Base-by-base conservation (phyloP, 768 basidiomycete species). In the Hygrophoropsis aurantiaca region DNA sequence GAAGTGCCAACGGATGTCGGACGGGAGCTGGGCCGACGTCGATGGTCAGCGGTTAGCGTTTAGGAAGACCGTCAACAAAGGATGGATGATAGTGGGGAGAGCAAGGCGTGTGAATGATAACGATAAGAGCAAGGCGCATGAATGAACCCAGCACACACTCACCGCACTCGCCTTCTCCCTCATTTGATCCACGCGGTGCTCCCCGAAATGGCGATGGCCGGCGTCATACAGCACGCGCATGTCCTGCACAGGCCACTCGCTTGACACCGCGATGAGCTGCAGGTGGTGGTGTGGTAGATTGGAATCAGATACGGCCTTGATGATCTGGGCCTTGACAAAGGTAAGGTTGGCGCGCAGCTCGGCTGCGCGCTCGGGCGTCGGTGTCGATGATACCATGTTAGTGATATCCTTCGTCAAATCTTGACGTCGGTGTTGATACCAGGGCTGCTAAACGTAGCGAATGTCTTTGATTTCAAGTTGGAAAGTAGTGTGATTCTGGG, bases 121-220 rank as follows among this genome's bases (percentile, higher is more conserved):
- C n/a, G n/a, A n/a, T n/a, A n/a, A n/a, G n/a, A n/a, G n/a, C n/a
- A n/a, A n/a, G n/a, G n/a, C n/a, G n/a, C n/a, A n/a, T n/a, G n/a
- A n/a, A n/a, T n/a, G n/a, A n/a, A n/a, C n/a, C n/a, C n/a, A n/a
- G n/a, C n/a, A n/a, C n/a, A n/a, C n/a, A 68, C 79, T 52, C 62
- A 89, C 88, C 58, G 77, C 71, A 48, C 70, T 71, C 0, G 93
- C 90, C 62, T 97, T 97, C 25, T 91, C 92, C 32, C 83, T 85
- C 51, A 98, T 67, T 58, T 98, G 94, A 55, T 94, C 87, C 10
- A 93, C 92, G 60, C 97, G 98, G 65, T 99, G 98, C 72, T 99
- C 97, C 6, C 97, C 97, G 60, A 98, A 99, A 65, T 95, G 91
- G 2, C 84, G 73, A 53, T 97, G 90, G 0, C 88, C 91, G 11